phyloP scores from a whole-genome alignment of 306 rosid genomes.

The Trifolium dubium region DNA sequence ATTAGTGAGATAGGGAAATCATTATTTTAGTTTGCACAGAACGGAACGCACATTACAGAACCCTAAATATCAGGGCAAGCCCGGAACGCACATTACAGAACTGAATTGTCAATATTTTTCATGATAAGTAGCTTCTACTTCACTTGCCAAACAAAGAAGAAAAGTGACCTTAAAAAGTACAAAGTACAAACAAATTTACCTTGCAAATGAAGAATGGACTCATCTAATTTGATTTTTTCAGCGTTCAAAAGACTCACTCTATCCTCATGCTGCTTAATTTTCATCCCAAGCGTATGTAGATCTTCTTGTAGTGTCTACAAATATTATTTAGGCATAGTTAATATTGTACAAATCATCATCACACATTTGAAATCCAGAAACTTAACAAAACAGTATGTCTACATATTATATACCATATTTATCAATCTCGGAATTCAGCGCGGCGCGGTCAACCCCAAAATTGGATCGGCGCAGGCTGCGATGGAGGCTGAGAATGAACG shows the following conservation, averaged over 20 bases:
- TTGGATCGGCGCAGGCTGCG: too few species aligned
- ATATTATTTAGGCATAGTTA: constrained; percentile 40
- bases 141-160: constrained; percentile 19
- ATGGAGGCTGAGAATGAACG: too few species aligned
- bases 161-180: constrained; percentile 36
- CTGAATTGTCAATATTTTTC: constrained; percentile 21
- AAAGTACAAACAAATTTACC: constrained; percentile 54
- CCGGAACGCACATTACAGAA: constrained; percentile 17
- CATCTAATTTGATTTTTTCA: constrained; percentile 67
- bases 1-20: too few species aligned
- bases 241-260: constrained; percentile 55
- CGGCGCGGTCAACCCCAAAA: too few species aligned
- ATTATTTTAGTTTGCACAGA: too few species aligned
- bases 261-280: constrained; percentile 84
- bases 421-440: too few species aligned
- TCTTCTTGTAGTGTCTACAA: constrained; percentile 84
- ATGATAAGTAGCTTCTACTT: constrained; percentile 26
- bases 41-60: constrained; percentile 14
- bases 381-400: constrained; percentile 8
- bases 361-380: constrained; percentile 27
- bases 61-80: too few species aligned
- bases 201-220: constrained; percentile 74
- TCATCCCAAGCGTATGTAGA: constrained; percentile 63
- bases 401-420: neutral
- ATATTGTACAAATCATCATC: constrained; percentile 29